Evolutionary conservation across 2,329 filamentous ascomycete genomes (phyloP).

Genomic region (Geoglossum cookeanum): DNA sequence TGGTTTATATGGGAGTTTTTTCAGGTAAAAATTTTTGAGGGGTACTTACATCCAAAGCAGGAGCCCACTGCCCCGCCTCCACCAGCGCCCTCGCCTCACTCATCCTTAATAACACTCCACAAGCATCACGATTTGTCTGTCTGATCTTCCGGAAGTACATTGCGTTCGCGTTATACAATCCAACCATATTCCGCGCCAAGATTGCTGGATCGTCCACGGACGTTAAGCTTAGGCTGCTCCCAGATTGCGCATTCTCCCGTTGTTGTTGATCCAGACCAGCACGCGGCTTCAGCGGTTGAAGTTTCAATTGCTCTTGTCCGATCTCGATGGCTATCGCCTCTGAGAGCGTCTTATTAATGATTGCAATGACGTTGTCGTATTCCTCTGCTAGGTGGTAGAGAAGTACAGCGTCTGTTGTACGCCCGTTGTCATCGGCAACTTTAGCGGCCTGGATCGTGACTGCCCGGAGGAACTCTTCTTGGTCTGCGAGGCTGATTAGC

Average conservation of each 20-base stretch:
- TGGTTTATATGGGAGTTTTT: constrained; percentile 10
- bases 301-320: constrained; percentile 57
- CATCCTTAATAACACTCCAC: constrained; percentile 39
- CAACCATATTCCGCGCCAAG: constrained; percentile 42
- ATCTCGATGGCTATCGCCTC: constrained; percentile 77
- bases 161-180: constrained; percentile 40
- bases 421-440: constrained; percentile 83
- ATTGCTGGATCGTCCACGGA: constrained; percentile 46
- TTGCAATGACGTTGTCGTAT: constrained; percentile 81
- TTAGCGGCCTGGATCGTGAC: constrained; percentile 85
- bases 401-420: constrained; percentile 82
- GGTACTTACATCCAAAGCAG: constrained; percentile 41
- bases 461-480: constrained; percentile 73
- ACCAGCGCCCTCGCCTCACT: constrained; percentile 40
- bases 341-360: constrained; percentile 77
- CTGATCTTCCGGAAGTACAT: constrained; percentile 42
- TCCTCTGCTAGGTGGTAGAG: constrained; percentile 89
- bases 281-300: constrained; percentile 65
- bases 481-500: constrained; percentile 61
- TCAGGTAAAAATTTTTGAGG: background rate
- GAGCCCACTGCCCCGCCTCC: constrained; percentile 37
- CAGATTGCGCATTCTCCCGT: constrained; percentile 29
- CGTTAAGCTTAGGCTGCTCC: constrained; percentile 41
- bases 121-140: constrained; percentile 36
- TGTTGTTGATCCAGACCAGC: constrained; percentile 30